A percentile compares a stretch with the other conserved stretches of the same genome.
phyloP scores from a whole-genome alignment of 805 yeast genomes.

The Cyberlindnera bimundalis region DNA sequence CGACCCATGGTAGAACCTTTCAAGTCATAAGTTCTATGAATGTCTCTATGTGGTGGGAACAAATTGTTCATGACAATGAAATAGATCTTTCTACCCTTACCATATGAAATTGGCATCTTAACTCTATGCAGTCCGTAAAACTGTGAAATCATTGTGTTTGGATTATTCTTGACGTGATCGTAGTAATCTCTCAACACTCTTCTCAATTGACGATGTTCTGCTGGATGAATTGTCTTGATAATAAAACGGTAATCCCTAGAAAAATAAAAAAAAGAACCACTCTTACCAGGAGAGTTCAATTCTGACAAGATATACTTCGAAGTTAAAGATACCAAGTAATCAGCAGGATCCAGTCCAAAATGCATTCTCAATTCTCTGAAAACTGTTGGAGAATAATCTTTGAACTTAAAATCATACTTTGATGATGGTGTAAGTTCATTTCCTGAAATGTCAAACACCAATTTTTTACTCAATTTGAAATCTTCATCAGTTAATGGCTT shows the following conservation, averaged over 20 bases:
- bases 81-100: constrained; percentile 68
- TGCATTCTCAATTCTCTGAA: constrained; percentile 76
- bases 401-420: constrained; percentile 92
- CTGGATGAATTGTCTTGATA: constrained; percentile 91
- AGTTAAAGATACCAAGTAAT: constrained; percentile 86
- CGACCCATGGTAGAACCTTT: constrained; percentile 93
- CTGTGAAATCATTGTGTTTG: constrained; percentile 89
- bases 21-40: constrained; percentile 82
- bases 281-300: constrained; percentile 92
- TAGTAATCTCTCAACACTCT: constrained; percentile 72
- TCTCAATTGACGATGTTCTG: constrained; percentile 85
- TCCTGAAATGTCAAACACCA: constrained; percentile 84
- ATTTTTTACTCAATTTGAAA: constrained; percentile 68
- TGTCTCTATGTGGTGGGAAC: constrained; percentile 89
- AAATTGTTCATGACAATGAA: constrained; percentile 95
- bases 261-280: constrained; percentile 94
- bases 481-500: constrained; percentile 67
- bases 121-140: constrained; percentile 94
- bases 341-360: constrained; percentile 94
- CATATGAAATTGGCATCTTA: constrained; percentile 65
- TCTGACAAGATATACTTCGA: constrained; percentile 91
- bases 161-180: constrained; percentile 74
- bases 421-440: constrained; percentile 90
- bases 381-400: constrained; percentile 93
- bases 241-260: constrained; percentile 91